Base-by-base conservation (phyloP, 1,139 yeast genomes). In the Geotrichum bryndzae region DNA sequence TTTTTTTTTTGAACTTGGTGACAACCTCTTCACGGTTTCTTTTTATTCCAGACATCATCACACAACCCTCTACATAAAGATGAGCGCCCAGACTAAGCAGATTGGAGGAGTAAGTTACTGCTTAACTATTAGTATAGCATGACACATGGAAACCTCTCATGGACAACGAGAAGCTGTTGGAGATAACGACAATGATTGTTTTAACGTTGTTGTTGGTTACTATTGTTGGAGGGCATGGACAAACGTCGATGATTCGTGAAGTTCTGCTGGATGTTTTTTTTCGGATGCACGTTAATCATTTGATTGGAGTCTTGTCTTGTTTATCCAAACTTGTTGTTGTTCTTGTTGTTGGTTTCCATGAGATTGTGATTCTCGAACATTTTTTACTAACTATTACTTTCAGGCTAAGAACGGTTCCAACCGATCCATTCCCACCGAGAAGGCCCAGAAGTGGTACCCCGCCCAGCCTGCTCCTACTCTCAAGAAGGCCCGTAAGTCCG, bases 391-490 rank as follows among this genome's bases (percentile, higher is more conserved):
- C 56, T 11, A 10, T 45, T 25, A 25, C 46, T 33, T 51, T 27
- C 53, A 61, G 62, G 33, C 62, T 51, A 56, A 61, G 59, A 61
- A 59, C 62, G 62, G 62, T 58, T 59, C 57, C 51, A 59, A 22
- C 56, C 56, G 63, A 60, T 52, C 58, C 54, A 54, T 63, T 56
- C 68, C 71, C 46, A 64, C 65, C 58, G 67, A 66, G 66, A 73
- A 85, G 88, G 92, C 92, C 79, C 94, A 92, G 82, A 90, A 90
- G 88, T 76, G 77, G 78, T 90, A 90, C 87, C 90, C 90, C 81
- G 86, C 97, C 79, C 94, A 90, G 85, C 95, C 90, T 84, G 89
- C 85, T 76, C 85, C 92, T 78, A 79, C 89, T 78, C 90, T 96
- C 86, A 72, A 73, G 74, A 69, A 70, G 71, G 66, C 73, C 66